Percentiles rank a stretch among this genome's conserved stretches.
phyloP scores from a whole-genome alignment of 2,329 filamentous ascomycete genomes.

The Stagonosporopsis tanaceti region DNA sequence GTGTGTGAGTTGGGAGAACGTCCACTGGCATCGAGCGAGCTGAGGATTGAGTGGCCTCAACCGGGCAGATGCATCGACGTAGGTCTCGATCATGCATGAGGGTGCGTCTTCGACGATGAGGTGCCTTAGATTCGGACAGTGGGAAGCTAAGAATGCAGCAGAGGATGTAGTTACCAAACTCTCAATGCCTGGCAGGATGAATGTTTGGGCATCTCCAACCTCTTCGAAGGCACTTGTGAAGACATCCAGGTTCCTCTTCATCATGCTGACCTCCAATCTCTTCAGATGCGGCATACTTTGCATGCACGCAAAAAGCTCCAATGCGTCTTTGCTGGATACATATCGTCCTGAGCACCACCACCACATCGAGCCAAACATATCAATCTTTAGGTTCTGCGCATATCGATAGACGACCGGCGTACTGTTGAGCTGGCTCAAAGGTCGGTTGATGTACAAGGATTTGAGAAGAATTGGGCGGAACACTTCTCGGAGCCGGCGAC shows the following conservation, averaged over 20 bases:
- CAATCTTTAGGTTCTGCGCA: conserved; percentile 21
- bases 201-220: neutral
- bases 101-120: conserved; percentile 21
- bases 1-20: conserved; percentile 6
- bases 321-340: conserved; percentile 22
- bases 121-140: conserved; percentile 21
- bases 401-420: conserved; percentile 8
- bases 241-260: conserved; percentile 29
- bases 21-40: neutral
- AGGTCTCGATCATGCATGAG: conserved; percentile 25
- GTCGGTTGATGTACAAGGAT: conserved; percentile 23
- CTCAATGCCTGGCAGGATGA: conserved; percentile 15
- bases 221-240: conserved; percentile 22
- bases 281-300: conserved; percentile 12
- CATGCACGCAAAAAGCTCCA: conserved; percentile 23
- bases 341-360: conserved; percentile 30
- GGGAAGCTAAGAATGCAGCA: conserved; percentile 21
- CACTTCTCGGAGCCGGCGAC: conserved; percentile 20
- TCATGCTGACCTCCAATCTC: conserved; percentile 28
- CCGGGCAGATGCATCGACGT: conserved; percentile 13
- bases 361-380: conserved; percentile 31
- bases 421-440: conserved; percentile 22
- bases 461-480: conserved; percentile 23
- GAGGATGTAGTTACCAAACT: conserved; percentile 17
- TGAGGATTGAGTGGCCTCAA: conserved; percentile 10